Evolutionary conservation across 768 basidiomycete species (phyloP).

Genomic region (Trametopsis cervina): DNA sequence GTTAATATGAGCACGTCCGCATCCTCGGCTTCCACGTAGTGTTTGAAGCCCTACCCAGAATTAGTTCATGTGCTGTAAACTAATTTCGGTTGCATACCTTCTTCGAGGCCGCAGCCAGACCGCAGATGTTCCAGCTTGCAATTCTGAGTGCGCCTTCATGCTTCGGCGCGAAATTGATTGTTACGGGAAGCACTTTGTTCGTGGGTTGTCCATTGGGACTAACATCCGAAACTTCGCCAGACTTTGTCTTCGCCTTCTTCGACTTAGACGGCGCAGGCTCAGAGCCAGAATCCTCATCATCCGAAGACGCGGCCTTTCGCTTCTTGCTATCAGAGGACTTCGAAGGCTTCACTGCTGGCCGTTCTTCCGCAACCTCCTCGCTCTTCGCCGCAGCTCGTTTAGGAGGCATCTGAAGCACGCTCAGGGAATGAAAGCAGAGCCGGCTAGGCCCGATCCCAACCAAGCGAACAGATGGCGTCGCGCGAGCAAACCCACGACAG

Average conservation of each 20-base stretch:
- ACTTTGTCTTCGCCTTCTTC: conserved; percentile 1
- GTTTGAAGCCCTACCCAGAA: conserved; percentile 63
- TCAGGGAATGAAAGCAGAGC: too few relatives aligned
- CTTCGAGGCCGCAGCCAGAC: conserved; percentile 66
- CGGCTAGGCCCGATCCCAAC: too few relatives aligned
- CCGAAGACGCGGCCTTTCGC: not conserved
- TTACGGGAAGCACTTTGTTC: conserved; percentile 64
- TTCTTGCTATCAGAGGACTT: not conserved
- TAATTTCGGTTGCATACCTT: conserved; percentile 42
- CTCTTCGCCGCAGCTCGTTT: conserved; percentile 1
- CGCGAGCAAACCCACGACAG: too few relatives aligned
- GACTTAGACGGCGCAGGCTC: not conserved
- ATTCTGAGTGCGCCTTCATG: conserved; percentile 43
- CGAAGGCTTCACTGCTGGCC: not conserved
- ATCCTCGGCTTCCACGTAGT: conserved; percentile 81
- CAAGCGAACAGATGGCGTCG: too few relatives aligned
- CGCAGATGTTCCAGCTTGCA: conserved; percentile 76
- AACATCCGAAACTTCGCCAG: not conserved
- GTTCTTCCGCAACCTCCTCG: not conserved
- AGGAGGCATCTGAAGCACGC: not conserved
- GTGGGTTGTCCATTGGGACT: conserved; percentile 53
- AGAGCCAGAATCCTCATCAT: not conserved
- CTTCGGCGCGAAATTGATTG: conserved; percentile 50
- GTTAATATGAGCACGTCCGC: conserved; percentile 79
- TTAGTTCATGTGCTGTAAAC: not conserved